Conservation (phyloP, 2,329 filamentous ascomycete species). For the Ustilaginoidea virens region DNA sequence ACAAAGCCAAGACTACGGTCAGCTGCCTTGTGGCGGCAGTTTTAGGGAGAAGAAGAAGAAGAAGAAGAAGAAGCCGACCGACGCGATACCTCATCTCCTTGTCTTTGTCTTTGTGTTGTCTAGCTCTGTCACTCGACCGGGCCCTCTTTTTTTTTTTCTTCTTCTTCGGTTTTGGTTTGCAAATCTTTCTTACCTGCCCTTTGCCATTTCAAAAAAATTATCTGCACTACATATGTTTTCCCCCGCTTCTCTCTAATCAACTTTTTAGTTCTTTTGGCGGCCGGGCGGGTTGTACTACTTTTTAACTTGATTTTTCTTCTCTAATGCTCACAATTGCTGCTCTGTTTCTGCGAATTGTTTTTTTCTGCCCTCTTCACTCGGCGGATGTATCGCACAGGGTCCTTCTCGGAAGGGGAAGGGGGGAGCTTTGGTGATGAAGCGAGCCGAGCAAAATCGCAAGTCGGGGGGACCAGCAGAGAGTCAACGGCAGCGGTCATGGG, state of each 20-base stretch:
- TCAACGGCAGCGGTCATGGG: conserved; percentile 8
- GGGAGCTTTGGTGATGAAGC: too few species aligned
- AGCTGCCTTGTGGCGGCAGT: conserved; percentile 11
- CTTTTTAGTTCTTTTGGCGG: conserved; percentile 14
- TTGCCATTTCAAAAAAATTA: conserved; percentile 18
- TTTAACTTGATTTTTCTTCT: too few species aligned
- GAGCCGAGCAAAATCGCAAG: neutral
- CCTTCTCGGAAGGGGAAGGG: neutral
- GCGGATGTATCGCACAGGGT: too few species aligned
- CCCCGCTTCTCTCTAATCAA: conserved; percentile 14
- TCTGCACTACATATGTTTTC: conserved; percentile 18
- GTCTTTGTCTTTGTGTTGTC: conserved; percentile 10
- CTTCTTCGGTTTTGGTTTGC: conserved; percentile 4
- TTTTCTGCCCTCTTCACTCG: conserved; percentile 7
- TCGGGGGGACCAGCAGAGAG: conserved; percentile 1
- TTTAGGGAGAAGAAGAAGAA: conserved; percentile 7
- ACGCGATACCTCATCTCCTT: conserved; percentile 20
- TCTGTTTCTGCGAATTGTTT: conserved; percentile 11
- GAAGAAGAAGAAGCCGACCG: conserved; percentile 10
- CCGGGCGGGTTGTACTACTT: conserved; percentile 21
- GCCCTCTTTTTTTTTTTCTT: conserved; percentile 7
- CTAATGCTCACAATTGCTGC: conserved; percentile 15
- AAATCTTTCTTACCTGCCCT: too few species aligned
- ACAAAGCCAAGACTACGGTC: conserved; percentile 10
- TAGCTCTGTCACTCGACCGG: conserved; percentile 4